Percentiles rank a stretch among this genome's conserved stretches.
phyloP scores from a whole-genome alignment of 2,329 filamentous ascomycete genomes.

The Westerdykella sp. region DNA sequence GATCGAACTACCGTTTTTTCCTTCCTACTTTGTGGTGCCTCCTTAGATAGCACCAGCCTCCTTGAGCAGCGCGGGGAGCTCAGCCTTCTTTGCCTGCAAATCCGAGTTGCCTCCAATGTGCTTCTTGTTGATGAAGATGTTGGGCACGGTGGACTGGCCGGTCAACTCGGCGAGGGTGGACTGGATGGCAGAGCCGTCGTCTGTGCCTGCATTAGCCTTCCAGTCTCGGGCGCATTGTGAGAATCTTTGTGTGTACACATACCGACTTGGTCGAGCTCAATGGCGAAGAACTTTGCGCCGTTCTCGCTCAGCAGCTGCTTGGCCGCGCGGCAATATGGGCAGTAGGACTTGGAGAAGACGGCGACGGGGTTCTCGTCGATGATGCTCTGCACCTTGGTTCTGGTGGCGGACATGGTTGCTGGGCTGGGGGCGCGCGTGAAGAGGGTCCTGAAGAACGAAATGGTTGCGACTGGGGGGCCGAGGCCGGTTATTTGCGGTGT shows the following conservation, averaged over 20 bases:
- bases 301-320: conserved; percentile 67
- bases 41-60: conserved; percentile 56
- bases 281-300: conserved; percentile 64
- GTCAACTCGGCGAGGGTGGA: conserved; percentile 73
- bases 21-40: too few species aligned
- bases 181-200: conserved; percentile 78
- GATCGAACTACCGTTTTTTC: too few species aligned
- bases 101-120: conserved; percentile 98
- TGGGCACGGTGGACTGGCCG: conserved; percentile 83
- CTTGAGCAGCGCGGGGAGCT: conserved; percentile 61
- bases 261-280: conserved; percentile 85
- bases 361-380: conserved; percentile 87
- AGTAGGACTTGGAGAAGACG: conserved; percentile 96
- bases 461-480: conserved; percentile 39
- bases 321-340: conserved; percentile 79
- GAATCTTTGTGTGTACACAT: conserved; percentile 37
- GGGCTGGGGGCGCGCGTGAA: conserved; percentile 57
- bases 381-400: conserved; percentile 74
- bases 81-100: conserved; percentile 58
- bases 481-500: conserved; percentile 1
- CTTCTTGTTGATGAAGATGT: conserved; percentile 85
- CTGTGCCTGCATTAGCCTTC: conserved; percentile 43
- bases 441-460: conserved; percentile 65
- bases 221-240: too few species aligned
- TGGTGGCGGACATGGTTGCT: conserved; percentile 73